These are phyloP conservation scores for Asclepias syriaca DNA, from an alignment of 257 asterid genomes.

Conservation along the genomic window DNA sequence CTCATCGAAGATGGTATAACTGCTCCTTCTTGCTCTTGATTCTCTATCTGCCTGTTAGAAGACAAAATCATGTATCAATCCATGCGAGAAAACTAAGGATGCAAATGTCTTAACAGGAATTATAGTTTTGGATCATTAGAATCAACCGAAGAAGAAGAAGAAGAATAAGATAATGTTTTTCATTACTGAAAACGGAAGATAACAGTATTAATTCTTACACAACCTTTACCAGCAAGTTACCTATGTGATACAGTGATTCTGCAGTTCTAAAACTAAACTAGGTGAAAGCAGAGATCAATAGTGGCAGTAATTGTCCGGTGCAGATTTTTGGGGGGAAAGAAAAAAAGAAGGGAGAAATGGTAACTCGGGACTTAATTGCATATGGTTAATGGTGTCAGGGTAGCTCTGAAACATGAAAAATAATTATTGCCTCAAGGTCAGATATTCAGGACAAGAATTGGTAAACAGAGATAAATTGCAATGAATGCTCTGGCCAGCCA, in stretches of 20 bases:
- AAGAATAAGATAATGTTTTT: too few species aligned
- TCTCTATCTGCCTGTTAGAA: constrained; percentile 71
- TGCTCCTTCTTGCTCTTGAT: constrained; percentile 64
- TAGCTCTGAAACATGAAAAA: neutral
- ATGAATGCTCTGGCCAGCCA: constrained; percentile 2
- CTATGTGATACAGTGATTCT: neutral
- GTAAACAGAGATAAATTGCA: neutral
- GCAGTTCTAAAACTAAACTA: neutral
- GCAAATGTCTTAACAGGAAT: neutral
- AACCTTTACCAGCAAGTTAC: neutral
- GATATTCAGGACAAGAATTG: neutral
- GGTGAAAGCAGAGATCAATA: neutral
- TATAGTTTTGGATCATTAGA: neutral
- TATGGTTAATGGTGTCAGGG: neutral
- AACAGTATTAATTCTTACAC: neutral
- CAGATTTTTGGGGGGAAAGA: neutral
- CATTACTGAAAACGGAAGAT: neutral
- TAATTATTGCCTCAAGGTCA: neutral
- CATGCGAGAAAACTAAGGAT: neutral
- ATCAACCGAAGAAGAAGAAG: neutral
- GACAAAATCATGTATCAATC: neutral
- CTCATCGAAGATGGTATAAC: constrained; percentile 56
- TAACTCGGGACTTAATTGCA: neutral
- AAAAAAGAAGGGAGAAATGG: neutral
- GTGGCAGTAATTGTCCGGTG: neutral